Evolutionary conservation across 176 grass and related monocot genomes (phyloP).

Genomic region (Hyparrhenia diplandra): DNA sequence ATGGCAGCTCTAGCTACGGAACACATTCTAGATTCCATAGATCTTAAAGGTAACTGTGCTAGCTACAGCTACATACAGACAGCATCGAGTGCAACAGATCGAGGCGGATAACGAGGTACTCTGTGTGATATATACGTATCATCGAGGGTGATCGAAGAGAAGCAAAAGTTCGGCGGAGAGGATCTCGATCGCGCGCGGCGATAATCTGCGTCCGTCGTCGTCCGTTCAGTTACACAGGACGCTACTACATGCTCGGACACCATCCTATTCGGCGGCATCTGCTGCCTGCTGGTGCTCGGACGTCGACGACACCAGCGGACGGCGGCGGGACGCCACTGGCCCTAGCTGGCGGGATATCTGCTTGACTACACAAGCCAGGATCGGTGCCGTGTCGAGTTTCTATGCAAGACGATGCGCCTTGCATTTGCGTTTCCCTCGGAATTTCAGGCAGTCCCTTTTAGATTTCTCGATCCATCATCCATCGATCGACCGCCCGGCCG

Average conservation of each 20-base stretch:
- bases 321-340: not conserved
- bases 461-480: not conserved
- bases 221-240: not conserved
- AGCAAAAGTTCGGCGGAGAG: too few species aligned
- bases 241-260: too few species aligned
- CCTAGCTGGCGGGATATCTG: not conserved
- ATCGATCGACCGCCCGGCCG: too few species aligned
- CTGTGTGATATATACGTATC: too few species aligned
- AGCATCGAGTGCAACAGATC: too few species aligned
- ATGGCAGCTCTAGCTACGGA: not conserved
- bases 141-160: too few species aligned
- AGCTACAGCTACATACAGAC: too few species aligned
- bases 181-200: too few species aligned
- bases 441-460: not conserved
- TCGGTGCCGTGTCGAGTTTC: not conserved
- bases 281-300: not conserved
- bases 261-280: not conserved
- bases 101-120: too few species aligned
- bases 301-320: slow-evolving; percentile 10
- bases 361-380: not conserved
- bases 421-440: not conserved
- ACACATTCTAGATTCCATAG: too few species aligned
- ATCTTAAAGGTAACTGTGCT: too few species aligned
- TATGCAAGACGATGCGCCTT: not conserved
- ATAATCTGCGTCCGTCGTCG: too few species aligned